Percentiles rank a stretch among this genome's conserved stretches.
Conservation (phyloP, 306 rosid species). For the Astragalus glycyphyllos region DNA sequence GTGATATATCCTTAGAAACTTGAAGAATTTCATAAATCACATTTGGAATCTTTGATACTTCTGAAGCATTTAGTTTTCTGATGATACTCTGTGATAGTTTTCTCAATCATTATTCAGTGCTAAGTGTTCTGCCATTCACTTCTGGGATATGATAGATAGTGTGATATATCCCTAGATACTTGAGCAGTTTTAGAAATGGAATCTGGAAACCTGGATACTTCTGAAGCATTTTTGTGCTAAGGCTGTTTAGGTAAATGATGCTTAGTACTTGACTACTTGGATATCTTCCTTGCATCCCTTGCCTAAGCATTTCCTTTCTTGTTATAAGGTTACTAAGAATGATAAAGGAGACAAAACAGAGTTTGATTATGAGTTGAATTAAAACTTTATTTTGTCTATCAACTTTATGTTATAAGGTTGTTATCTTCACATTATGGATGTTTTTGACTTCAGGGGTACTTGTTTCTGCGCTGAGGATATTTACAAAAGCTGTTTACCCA, state of each 20-base stretch:
- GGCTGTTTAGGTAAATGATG: background rate
- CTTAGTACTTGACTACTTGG: slow-evolving; percentile 1
- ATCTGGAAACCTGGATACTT: slow-evolving; percentile 14
- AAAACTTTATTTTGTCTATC: slow-evolving; percentile 12
- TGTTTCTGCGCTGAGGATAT: slow-evolving; percentile 67
- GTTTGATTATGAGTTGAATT: background rate
- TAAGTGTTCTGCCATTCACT: background rate
- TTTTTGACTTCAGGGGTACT: slow-evolving; percentile 67
- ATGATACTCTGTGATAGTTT: too few relatives aligned
- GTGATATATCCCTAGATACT: background rate
- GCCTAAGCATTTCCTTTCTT: background rate
- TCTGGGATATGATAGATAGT: background rate
- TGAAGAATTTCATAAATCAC: too few relatives aligned
- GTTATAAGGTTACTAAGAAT: slow-evolving; percentile 24
- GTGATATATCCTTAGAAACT: too few relatives aligned
- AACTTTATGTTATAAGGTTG: background rate
- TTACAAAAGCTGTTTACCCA: slow-evolving; percentile 75
- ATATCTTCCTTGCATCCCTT: slow-evolving; percentile 1
- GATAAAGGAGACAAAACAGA: slow-evolving; percentile 22
- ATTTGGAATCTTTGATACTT: too few relatives aligned
- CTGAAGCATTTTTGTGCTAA: background rate
- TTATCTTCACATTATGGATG: slow-evolving; percentile 3
- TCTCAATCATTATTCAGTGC: too few relatives aligned
- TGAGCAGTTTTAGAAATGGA: background rate
- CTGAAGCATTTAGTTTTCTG: too few relatives aligned